phyloP scores from a whole-genome alignment of 176 grass and related monocot genomes.

The Saccharum spontaneum region DNA sequence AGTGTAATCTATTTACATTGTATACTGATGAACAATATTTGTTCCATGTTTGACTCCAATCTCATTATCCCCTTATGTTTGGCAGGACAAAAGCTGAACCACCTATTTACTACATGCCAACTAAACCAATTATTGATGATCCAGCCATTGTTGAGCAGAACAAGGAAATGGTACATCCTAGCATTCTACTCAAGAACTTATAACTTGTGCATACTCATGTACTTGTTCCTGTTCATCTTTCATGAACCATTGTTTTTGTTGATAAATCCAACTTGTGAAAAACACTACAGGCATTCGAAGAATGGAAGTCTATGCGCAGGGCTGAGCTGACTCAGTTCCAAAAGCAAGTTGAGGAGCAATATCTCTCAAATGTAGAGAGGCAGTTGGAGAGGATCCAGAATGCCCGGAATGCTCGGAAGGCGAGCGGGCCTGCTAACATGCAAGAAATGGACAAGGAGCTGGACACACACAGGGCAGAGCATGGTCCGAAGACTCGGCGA shows the following conservation, averaged over 20 bases:
- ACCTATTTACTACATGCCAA: constrained; percentile 89
- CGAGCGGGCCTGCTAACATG: constrained; percentile 55
- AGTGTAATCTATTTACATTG: constrained; percentile 41
- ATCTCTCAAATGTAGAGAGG: constrained; percentile 75
- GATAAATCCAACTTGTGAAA: constrained; percentile 7
- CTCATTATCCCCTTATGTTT: constrained; percentile 27
- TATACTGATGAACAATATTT: constrained; percentile 11
- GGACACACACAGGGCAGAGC: constrained; percentile 83
- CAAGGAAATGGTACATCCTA: constrained; percentile 68
- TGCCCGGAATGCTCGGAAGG: constrained; percentile 58
- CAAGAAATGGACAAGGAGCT: constrained; percentile 97
- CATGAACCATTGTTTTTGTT: background rate
- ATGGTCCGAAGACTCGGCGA: constrained; percentile 78
- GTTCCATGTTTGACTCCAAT: constrained; percentile 40
- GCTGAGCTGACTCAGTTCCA: constrained; percentile 74
- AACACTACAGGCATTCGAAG: constrained; percentile 56
- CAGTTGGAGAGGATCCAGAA: constrained; percentile 87
- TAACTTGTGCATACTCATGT: constrained; percentile 23
- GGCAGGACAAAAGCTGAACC: constrained; percentile 94
- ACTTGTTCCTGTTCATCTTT: background rate
- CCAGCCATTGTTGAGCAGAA: constrained; percentile 50
- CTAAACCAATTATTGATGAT: constrained; percentile 80
- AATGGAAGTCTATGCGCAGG: constrained; percentile 79
- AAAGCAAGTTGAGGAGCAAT: constrained; percentile 85
- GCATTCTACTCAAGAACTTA: background rate